Evolutionary conservation across 2,329 filamentous ascomycete species (phyloP), one percentile per base, ranked within the genome.

Genomic region (Paecilomyces formosus): DNA sequence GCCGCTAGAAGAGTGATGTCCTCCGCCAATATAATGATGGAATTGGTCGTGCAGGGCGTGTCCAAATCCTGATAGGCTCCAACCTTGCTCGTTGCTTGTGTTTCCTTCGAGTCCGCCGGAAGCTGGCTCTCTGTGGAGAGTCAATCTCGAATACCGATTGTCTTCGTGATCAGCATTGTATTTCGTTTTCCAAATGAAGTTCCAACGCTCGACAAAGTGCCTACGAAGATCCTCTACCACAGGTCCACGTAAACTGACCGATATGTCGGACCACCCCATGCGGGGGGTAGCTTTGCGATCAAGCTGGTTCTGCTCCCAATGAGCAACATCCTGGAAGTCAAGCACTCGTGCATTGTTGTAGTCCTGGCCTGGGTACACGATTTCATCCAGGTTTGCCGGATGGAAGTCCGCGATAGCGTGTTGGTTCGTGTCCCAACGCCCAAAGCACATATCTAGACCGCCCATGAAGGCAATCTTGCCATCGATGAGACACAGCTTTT

Each of bases 201-300:
- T 96, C 91, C 92, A 97, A 65, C 92, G 81, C 68, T 96, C 88
- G 1, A 86, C 82, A 66, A 97, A 96, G 71, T 96, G 91, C 4
- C 83, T 82, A 31, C 85, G 80, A 31, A 96, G 79, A 71, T 89
- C 91, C 62, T 87, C 80, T 0, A 93, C 87, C 9, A 90, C 88
- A 0, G 87, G 86, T 0, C 92, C 92, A 13, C 81, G 82, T 58
- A 96, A 72, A 65, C 86, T 91, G 58, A 97, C 79, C 11, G 88
- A 87, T 59, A 96, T 84, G 73, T 96, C 92, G 13, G 89, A 90
- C 92, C 92, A 96, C 21, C 92, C 92, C 91, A 96, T 96, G 60
- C 92, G 84, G 2, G 89, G 90, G 73, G 81, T 89, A 68, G 86
- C 85, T 11, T 86, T 87, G 55, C 92, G 84, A 67, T 95, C 88